Conservation (phyloP, 371 early-diverging fungal genomes). For the Fennellomyces sp. region DNA sequence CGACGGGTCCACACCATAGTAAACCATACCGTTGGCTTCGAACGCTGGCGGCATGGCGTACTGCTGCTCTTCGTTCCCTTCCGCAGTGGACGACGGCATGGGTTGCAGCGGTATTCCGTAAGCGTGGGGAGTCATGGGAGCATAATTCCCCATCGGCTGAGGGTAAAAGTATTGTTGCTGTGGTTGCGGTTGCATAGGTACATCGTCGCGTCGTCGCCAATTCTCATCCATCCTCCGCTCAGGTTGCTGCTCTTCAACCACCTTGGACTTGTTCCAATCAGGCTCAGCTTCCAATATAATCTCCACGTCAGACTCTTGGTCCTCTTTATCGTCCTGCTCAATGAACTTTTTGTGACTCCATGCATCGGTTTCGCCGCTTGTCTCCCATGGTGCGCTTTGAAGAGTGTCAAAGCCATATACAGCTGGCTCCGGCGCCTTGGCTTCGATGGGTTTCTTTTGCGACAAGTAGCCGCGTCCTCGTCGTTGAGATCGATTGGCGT, state of each 20-base stretch:
- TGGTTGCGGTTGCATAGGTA: background rate
- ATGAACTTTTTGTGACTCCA: slow-evolving; percentile 8
- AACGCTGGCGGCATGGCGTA: slow-evolving; percentile 18
- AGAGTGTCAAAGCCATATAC: slow-evolving; percentile 4
- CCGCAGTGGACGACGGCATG: slow-evolving; percentile 20
- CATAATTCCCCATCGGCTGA: slow-evolving; percentile 11
- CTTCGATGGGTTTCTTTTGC: slow-evolving; percentile 17
- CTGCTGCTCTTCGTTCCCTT: slow-evolving; percentile 2
- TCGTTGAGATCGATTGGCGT: background rate
- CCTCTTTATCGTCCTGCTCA: slow-evolving; percentile 15
- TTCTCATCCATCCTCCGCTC: slow-evolving; percentile 14
- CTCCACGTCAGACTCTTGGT: slow-evolving; percentile 44
- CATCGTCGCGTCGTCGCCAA: slow-evolving; percentile 21
- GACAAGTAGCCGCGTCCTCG: slow-evolving; percentile 33
- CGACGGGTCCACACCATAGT: slow-evolving; percentile 35
- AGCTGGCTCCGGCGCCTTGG: background rate
- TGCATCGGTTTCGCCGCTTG: background rate
- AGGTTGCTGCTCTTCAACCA: background rate
- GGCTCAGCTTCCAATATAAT: slow-evolving; percentile 36
- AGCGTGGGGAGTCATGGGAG: slow-evolving; percentile 10
- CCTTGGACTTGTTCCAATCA: too few relatives aligned
- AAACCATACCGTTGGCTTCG: slow-evolving; percentile 47
- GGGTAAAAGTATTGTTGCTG: slow-evolving; percentile 13
- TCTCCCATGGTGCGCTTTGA: slow-evolving; percentile 2
- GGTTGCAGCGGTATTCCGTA: slow-evolving; percentile 21